These are phyloP conservation scores for Coriolopsis trogii DNA, from an alignment of 1,284 basidiomycete species.

Conservation along the genomic window DNA sequence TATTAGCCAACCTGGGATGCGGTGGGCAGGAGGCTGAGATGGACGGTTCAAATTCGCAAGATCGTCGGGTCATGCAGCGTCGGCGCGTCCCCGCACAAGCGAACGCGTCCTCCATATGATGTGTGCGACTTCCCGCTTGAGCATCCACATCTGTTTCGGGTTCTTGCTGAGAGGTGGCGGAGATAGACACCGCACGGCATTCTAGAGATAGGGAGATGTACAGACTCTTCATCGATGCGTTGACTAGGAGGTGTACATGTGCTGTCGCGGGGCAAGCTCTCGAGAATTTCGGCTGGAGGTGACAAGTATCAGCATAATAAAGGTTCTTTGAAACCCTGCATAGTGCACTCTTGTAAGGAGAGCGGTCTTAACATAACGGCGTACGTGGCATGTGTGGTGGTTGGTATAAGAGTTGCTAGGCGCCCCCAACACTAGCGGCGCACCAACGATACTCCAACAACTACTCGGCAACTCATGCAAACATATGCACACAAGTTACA, in stretches of 20 bases:
- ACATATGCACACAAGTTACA: not conserved
- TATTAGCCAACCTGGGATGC: not conserved
- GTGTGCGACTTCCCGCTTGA: slow-evolving; percentile 2
- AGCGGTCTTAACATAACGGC: too few species aligned
- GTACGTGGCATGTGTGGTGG: too few species aligned
- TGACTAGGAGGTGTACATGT: not conserved
- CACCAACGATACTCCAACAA: not conserved
- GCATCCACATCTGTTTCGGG: not conserved
- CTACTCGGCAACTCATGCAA: not conserved
- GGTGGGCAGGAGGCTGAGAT: not conserved
- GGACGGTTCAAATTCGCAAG: slow-evolving; percentile 23
- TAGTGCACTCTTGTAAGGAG: too few species aligned
- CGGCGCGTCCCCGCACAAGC: too few species aligned
- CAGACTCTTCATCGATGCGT: slow-evolving; percentile 17
- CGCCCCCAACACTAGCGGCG: not conserved
- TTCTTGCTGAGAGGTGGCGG: too few species aligned
- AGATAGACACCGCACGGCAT: not conserved
- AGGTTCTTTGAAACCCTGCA: too few species aligned
- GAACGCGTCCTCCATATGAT: too few species aligned
- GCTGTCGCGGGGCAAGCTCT: too few species aligned
- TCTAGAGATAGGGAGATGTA: not conserved
- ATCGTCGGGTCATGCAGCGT: slow-evolving; percentile 17
- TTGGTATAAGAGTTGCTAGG: too few species aligned
- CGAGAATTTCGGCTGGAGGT: too few species aligned
- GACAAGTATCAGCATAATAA: too few species aligned